Conservation (phyloP, 805 yeast species). For the Pichia scutulata region DNA sequence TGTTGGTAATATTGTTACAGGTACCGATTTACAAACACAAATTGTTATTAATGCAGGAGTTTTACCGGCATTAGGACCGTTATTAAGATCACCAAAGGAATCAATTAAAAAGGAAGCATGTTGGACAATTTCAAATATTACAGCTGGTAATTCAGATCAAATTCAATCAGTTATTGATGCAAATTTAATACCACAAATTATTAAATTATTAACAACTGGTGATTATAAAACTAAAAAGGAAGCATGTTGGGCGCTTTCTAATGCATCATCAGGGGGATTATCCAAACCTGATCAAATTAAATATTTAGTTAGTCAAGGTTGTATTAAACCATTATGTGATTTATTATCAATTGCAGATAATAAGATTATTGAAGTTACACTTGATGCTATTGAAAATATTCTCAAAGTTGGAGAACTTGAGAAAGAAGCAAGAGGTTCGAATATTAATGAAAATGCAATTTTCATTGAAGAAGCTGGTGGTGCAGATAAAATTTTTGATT, state of each 20-base stretch:
- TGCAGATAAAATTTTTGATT: conserved; percentile 88
- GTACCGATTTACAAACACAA: conserved; percentile 93
- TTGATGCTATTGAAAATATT: conserved; percentile 92
- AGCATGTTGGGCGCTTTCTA: conserved; percentile 99
- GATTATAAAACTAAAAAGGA: conserved; percentile 96
- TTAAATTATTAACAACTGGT: conserved; percentile 64
- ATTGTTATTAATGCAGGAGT: conserved; percentile 91
- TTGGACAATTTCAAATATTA: conserved; percentile 97
- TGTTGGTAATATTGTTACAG: conserved; percentile 96
- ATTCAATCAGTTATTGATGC: conserved; percentile 95
- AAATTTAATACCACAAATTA: conserved; percentile 87
- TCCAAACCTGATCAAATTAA: conserved; percentile 88
- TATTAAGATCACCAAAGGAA: conserved; percentile 80
- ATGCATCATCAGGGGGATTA: conserved; percentile 94
- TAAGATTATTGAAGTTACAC: conserved; percentile 87
- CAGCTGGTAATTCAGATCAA: conserved; percentile 94
- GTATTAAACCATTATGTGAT: conserved; percentile 96
- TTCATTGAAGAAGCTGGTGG: conserved; percentile 98
- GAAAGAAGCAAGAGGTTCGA: conserved; percentile 63
- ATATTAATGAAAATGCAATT: conserved; percentile 79
- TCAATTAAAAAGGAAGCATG: conserved; percentile 94
- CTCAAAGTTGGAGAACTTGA: conserved; percentile 91
- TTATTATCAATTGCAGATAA: conserved; percentile 80
- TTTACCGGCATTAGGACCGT: conserved; percentile 71
- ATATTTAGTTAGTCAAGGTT: conserved; percentile 88